Evolutionary conservation across 78 protist species (phyloP).

Genomic region (Planoprotostelium fungivorum): DNA sequence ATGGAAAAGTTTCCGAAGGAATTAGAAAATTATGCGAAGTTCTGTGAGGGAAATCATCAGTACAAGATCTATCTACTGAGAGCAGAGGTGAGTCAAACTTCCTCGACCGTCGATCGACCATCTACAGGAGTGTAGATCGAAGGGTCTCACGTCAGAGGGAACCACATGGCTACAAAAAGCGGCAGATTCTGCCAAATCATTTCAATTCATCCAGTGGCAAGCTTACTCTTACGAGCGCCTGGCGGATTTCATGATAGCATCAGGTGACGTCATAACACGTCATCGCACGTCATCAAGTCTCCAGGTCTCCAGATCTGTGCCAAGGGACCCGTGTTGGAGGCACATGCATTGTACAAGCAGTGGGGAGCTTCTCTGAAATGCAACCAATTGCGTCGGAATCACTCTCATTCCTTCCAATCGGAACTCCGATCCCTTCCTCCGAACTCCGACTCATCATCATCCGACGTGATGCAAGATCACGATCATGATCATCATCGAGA

Average conservation of each 20-base stretch:
- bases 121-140: too few relatives aligned
- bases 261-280: not conserved
- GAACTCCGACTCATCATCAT: too few relatives aligned
- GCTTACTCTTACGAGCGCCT: not conserved
- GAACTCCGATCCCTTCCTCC: too few relatives aligned
- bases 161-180: not conserved
- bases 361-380: not conserved
- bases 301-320: not conserved
- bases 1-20: not conserved
- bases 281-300: not conserved
- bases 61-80: not conserved
- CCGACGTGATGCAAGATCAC: too few relatives aligned
- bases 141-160: too few relatives aligned
- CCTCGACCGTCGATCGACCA: not conserved
- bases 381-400: not conserved
- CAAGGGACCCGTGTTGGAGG: not conserved
- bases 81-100: not conserved
- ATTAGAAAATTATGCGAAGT: not conserved
- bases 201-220: not conserved
- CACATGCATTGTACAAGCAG: not conserved
- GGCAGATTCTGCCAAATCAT: not conserved
- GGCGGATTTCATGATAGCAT: not conserved
- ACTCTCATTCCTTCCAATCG: not conserved
- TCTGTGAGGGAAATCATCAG: not conserved
- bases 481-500: not conserved